phyloP scores from a whole-genome alignment of 106 monocot genomes.

The Ottelia alismoides region DNA sequence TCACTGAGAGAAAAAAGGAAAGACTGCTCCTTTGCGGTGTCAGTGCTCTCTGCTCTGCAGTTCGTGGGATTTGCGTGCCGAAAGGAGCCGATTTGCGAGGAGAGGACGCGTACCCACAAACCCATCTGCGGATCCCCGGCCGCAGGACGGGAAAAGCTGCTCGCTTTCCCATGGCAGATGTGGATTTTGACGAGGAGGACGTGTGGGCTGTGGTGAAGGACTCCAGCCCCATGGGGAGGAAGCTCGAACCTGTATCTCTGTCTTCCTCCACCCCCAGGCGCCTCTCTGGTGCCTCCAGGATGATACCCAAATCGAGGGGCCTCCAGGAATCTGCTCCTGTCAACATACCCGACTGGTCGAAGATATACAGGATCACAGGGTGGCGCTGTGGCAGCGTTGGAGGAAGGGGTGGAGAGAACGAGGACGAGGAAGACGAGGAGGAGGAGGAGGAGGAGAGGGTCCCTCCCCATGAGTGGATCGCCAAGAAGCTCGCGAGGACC shows the following conservation, averaged over 20 bases:
- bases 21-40: too few species aligned
- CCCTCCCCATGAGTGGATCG: constrained; percentile 64
- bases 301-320: constrained; percentile 18
- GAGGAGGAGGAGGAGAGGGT: constrained; percentile 17
- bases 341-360: constrained; percentile 35
- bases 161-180: too few species aligned
- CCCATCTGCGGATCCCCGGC: too few species aligned
- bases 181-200: constrained; percentile 19
- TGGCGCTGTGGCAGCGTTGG: not conserved
- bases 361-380: constrained; percentile 14
- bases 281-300: constrained; percentile 6
- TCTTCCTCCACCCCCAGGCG: constrained; percentile 4
- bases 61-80: too few species aligned
- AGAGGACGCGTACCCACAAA: too few species aligned
- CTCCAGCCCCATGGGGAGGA: not conserved
- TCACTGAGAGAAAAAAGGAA: too few species aligned
- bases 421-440: constrained; percentile 19
- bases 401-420: not conserved
- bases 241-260: not conserved
- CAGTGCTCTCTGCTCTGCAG: too few species aligned
- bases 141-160: too few species aligned
- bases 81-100: too few species aligned
- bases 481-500: constrained; percentile 41
- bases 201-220: constrained; percentile 11
- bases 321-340: constrained; percentile 37